phyloP scores from a whole-genome alignment of 176 grass and related monocot species.

The bread wheat (Triticum aestivum) region IWGSC_CS_RefSeq_v2.1 NC_057810.1:546179127-546179626 shows the following conservation, averaged over 20 bases:
- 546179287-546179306: neutral
- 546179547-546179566: conserved; percentile 22
- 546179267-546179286: neutral
- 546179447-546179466: neutral
- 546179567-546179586: neutral
- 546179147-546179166: conserved; percentile 1
- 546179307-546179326: neutral
- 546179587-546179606: neutral
- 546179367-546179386: too few species aligned
- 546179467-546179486: conserved; percentile 7
- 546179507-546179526: neutral
- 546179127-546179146: conserved; percentile 9
- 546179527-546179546: neutral
- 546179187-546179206: neutral
- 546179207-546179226: neutral
- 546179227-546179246: conserved; percentile 2
- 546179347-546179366: too few species aligned
- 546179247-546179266: neutral
- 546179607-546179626: conserved; percentile 47
- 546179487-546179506: conserved; percentile 10
- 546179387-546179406: neutral
- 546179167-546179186: neutral
- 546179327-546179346: neutral
- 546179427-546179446: neutral
- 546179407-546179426: neutral